phyloP scores from a whole-genome alignment of 1,284 basidiomycete genomes.

The Fomitopsis pinicola region DNA sequence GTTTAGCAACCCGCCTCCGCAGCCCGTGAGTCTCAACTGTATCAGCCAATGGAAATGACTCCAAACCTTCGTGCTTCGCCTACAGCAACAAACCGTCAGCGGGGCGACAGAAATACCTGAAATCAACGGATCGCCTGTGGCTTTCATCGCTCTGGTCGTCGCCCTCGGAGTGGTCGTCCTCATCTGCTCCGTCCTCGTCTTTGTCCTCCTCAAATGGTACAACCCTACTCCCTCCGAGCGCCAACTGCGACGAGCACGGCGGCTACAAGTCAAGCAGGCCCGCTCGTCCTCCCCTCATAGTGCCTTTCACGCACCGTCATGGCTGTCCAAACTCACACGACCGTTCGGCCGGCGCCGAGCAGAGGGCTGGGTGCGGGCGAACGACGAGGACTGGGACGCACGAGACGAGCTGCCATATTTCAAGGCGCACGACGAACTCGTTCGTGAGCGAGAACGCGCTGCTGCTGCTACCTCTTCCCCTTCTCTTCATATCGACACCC shows the following conservation, averaged over 20 bases:
- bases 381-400: slow-evolving; percentile 26
- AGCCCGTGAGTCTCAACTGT: background rate
- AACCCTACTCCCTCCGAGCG: slow-evolving; percentile 28
- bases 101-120: slow-evolving; percentile 13
- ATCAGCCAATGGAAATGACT: background rate
- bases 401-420: slow-evolving; percentile 14
- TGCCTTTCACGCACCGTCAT: slow-evolving; percentile 21
- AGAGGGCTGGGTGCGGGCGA: slow-evolving; percentile 25
- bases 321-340: slow-evolving; percentile 22
- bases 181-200: slow-evolving; percentile 29
- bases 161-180: slow-evolving; percentile 29
- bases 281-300: slow-evolving; percentile 13
- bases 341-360: slow-evolving; percentile 19
- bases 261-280: slow-evolving; percentile 16
- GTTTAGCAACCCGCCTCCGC: background rate
- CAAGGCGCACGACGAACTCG: slow-evolving; percentile 2
- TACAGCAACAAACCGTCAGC: background rate
- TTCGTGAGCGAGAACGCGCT: slow-evolving; percentile 9
- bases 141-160: slow-evolving; percentile 32
- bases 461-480: background rate
- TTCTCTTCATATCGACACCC: background rate
- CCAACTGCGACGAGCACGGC: slow-evolving; percentile 17
- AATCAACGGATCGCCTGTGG: slow-evolving; percentile 27
- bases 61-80: background rate
- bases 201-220: slow-evolving; percentile 30